Percentiles rank a stretch among this genome's conserved stretches.
Conservation (phyloP, 2,329 filamentous ascomycete genomes). For the Aspergillus aculeatinus region DNA sequence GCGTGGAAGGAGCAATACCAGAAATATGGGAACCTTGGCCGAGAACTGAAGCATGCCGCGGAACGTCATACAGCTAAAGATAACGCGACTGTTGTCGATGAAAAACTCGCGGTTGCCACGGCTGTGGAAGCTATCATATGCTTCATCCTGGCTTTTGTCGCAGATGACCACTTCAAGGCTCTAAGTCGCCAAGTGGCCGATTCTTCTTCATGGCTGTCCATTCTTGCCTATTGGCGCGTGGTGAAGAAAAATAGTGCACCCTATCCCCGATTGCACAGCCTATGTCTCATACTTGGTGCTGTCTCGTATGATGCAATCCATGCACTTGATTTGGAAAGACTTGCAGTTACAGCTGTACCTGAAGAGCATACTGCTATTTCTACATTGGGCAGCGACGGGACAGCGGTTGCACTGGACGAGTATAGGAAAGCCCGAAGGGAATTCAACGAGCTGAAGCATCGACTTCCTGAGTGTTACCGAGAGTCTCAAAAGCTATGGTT, state of each 20-base stretch:
- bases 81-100: conserved; percentile 28
- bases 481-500: conserved; percentile 47
- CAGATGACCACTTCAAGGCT: conserved; percentile 42
- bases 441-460: conserved; percentile 40
- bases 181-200: conserved; percentile 39
- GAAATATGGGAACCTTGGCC: conserved; percentile 44
- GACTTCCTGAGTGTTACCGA: conserved; percentile 42
- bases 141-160: conserved; percentile 49
- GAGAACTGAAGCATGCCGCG: conserved; percentile 48
- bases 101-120: conserved; percentile 40
- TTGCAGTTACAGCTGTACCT: conserved; percentile 42
- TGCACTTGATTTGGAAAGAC: conserved; percentile 45
- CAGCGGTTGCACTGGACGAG: conserved; percentile 38
- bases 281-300: conserved; percentile 49
- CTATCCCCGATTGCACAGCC: conserved; percentile 44
- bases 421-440: conserved; percentile 39
- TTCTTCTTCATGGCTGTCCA: conserved; percentile 47
- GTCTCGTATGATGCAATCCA: conserved; percentile 49
- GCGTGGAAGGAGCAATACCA: conserved; percentile 46
- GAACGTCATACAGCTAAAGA: conserved; percentile 36
- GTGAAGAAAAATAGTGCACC: conserved; percentile 40
- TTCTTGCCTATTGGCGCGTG: conserved; percentile 49
- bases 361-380: conserved; percentile 40
- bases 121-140: conserved; percentile 48
- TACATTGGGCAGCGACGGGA: conserved; percentile 47